Base-by-base conservation (phyloP, 108 stramenopile genomes). In the Halocafeteria seosinensis region DNA sequence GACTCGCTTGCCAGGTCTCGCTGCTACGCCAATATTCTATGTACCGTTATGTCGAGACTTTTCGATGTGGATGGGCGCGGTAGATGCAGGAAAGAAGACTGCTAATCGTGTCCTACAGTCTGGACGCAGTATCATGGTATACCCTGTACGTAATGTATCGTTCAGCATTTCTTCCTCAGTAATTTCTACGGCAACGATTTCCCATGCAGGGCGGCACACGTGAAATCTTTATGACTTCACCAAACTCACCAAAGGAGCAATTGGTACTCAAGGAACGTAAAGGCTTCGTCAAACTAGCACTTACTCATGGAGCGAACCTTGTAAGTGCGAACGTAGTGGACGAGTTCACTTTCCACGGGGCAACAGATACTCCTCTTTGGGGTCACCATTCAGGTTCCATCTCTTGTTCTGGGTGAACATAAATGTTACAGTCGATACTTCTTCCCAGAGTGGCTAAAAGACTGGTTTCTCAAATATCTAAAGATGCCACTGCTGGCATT, bases 201-300 rank as follows among this genome's bases (percentile, higher is more conserved):
- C n/a, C n/a, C n/a, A n/a, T n/a, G n/a, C n/a, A n/a, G n/a, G 61
- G 61, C 27, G 61, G 61, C 9, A 26, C 27, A 35, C 24, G 30
- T 24, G 61, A 61, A n/a, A 61, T 61, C 61, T 61, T 30, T 38
- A 61, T 38, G 31, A 61, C 61, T 8, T 21, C 36, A 35, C 61
- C 61, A 17, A 30, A 61, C 61, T 38, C 24, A 6, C 21, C 61
- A n/a, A 38, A 61, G 8, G 30, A 24, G 30, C 36, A 35, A 11
- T 36, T 64, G 34, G 63, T 55, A 17, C 63, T 64, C 8, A 64
- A 64, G 8, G n/a, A n/a, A 17, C 50, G 53, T 17, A 52, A 55
- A 21, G 63, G 63, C 52, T 64, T 64, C 53, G 26, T 64, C n/a
- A 31, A 36, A 24, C 29, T 64, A n/a, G 63, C 63, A n/a, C 50